phyloP scores from a whole-genome alignment of 768 basidiomycete genomes.

The Boletus pseudopeckii region DNA sequence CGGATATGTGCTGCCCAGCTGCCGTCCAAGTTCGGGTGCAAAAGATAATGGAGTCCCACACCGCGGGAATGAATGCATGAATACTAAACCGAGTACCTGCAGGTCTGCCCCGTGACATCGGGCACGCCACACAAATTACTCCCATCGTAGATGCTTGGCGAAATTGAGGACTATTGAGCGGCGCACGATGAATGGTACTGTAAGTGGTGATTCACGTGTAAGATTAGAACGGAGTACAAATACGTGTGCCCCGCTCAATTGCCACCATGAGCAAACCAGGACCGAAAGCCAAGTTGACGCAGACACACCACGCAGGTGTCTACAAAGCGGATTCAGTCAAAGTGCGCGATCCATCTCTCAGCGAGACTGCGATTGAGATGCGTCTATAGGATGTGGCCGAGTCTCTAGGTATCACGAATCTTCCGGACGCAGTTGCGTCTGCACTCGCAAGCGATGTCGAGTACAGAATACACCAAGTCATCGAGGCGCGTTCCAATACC shows the following conservation, averaged over 20 bases:
- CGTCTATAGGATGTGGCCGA: constrained; percentile 82
- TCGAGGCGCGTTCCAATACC: constrained; percentile 58
- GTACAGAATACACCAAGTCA: constrained; percentile 91
- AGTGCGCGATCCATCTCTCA: constrained; percentile 34
- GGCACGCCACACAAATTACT: not conserved
- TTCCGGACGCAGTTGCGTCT: constrained; percentile 77
- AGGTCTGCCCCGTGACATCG: too few species aligned
- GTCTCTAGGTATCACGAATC: constrained; percentile 67
- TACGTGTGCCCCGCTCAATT: not conserved
- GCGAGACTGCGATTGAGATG: constrained; percentile 6
- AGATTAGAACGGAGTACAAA: not conserved
- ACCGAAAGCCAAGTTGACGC: constrained; percentile 45
- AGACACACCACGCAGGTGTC: constrained; percentile 54
- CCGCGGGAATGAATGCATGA: too few species aligned
- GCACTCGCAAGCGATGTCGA: constrained; percentile 94
- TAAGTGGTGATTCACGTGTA: not conserved
- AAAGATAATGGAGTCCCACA: too few species aligned
- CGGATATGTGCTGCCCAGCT: too few species aligned
- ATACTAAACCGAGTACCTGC: too few species aligned
- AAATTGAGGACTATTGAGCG: not conserved
- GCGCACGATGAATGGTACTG: not conserved
- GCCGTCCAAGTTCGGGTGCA: too few species aligned
- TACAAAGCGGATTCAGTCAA: constrained; percentile 64
- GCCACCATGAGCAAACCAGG: constrained; percentile 39
- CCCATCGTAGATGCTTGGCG: not conserved